These are phyloP conservation scores for Coprinopsis sp. DNA, from an alignment of 768 basidiomycete genomes.

Conservation along the genomic window DNA sequence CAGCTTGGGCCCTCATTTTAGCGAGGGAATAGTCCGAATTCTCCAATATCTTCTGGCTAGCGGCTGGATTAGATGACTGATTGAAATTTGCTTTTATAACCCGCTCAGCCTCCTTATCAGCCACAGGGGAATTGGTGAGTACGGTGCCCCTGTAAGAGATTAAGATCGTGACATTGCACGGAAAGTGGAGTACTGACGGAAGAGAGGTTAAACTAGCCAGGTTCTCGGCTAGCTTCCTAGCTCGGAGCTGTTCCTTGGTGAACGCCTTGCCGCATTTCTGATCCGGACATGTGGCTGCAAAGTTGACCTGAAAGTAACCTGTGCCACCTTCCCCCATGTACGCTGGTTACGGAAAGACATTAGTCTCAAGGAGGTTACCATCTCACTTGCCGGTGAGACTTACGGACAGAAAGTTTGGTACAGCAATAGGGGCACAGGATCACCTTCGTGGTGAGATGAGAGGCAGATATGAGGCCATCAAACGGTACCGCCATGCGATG, in stretches of 20 bases:
- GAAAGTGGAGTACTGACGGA: constrained; percentile 22
- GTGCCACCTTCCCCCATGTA: constrained; percentile 35
- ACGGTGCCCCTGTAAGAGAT: background rate
- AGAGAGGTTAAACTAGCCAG: constrained; percentile 27
- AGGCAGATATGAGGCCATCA: constrained; percentile 2
- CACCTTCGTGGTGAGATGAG: constrained; percentile 11
- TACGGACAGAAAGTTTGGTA: constrained; percentile 20
- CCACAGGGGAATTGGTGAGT: background rate
- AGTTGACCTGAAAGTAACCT: constrained; percentile 45
- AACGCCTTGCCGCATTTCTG: constrained; percentile 33
- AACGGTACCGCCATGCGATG: constrained; percentile 11
- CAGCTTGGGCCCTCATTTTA: constrained; percentile 15
- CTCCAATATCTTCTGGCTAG: background rate
- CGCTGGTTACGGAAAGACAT: constrained; percentile 27
- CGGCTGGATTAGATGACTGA: no score
- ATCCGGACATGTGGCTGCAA: constrained; percentile 28
- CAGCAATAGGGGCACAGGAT: constrained; percentile 28
- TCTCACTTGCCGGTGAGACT: constrained; percentile 5
- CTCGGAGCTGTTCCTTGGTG: constrained; percentile 36
- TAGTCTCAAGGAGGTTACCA: no score
- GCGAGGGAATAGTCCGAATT: constrained; percentile 8
- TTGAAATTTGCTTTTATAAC: no score
- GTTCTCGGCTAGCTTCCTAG: constrained; percentile 40
- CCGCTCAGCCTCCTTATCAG: background rate
- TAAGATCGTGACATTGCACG: no score